Percentiles rank a stretch among this genome's conserved stretches.
phyloP scores from a whole-genome alignment of 2,329 filamentous ascomycete genomes.

The Trichoderma citrinoviride region DNA sequence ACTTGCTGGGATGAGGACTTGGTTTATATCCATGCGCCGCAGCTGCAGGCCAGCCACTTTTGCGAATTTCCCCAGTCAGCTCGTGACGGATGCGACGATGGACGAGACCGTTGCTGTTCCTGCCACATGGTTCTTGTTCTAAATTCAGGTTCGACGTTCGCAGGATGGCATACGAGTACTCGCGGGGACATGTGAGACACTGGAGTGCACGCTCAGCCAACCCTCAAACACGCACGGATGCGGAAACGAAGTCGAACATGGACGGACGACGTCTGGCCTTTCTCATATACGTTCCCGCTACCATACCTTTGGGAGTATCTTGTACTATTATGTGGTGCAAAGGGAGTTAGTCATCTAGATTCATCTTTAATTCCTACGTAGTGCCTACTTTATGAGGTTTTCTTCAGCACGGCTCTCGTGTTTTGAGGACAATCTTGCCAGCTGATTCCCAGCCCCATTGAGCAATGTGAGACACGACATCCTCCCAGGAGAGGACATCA shows the following conservation, averaged over 20 bases:
- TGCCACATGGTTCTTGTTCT: background rate
- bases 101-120: no score
- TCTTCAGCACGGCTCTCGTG: no score
- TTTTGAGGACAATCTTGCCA: no score
- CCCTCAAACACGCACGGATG: background rate
- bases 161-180: background rate
- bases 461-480: background rate
- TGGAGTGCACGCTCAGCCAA: background rate
- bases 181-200: constrained; percentile 2
- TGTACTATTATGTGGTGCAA: no score
- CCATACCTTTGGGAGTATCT: no score
- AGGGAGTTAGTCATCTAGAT: no score
- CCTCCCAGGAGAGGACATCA: background rate
- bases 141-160: background rate
- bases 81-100: background rate
- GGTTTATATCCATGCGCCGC: background rate
- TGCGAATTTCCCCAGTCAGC: background rate
- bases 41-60: constrained; percentile 1
- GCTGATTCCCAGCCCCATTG: background rate
- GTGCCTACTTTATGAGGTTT: no score
- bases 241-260: background rate
- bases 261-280: background rate
- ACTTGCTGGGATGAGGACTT: background rate
- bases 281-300: no score
- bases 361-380: no score